Conservation (phyloP, 179 eudicot genomes). For the Beta corolliflora region DNA sequence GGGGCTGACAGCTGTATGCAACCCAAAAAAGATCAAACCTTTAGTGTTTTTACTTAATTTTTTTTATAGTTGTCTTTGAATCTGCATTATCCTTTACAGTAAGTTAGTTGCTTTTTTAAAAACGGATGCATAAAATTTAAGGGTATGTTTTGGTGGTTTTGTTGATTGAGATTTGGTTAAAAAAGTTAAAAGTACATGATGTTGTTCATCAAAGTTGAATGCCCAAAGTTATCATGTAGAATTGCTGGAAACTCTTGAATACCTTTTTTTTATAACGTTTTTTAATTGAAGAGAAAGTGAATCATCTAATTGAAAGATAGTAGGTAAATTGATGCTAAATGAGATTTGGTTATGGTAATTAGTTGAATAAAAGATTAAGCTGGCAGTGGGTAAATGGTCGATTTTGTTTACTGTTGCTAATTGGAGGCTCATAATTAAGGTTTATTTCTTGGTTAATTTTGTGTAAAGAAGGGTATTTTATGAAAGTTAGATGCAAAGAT, state of each 20-base stretch:
- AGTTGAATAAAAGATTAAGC: too few relatives aligned
- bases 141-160: constrained; percentile 4
- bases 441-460: too few relatives aligned
- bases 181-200: background rate
- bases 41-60: background rate
- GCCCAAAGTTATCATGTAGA: constrained; percentile 20
- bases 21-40: constrained; percentile 29
- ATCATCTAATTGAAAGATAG: background rate
- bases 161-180: background rate
- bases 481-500: background rate
- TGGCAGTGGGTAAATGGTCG: background rate
- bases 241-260: constrained; percentile 14
- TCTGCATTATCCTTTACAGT: constrained; percentile 36
- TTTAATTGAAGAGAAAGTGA: background rate
- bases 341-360: background rate
- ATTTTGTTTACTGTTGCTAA: too few relatives aligned
- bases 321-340: background rate
- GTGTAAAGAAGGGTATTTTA: background rate
- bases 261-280: background rate
- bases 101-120: constrained; percentile 1
- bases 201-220: constrained; percentile 23
- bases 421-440: background rate
- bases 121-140: background rate
- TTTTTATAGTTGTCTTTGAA: constrained; percentile 19
- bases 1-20: constrained; percentile 38